Percentiles rank a stretch among this genome's conserved stretches.
Conservation (phyloP, 306 rosid genomes). For the Dicorynia guianensis region DNA sequence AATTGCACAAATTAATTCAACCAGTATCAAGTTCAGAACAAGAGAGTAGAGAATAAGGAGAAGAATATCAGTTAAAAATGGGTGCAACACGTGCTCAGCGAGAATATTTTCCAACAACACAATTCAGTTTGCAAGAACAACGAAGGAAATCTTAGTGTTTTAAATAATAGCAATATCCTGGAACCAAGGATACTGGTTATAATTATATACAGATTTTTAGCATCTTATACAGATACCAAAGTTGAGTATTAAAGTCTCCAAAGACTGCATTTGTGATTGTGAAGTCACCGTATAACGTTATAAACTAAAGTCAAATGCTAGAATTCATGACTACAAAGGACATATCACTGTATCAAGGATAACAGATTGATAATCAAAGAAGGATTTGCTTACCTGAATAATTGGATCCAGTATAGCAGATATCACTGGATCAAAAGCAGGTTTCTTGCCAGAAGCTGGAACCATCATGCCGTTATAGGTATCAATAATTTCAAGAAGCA, state of each 20-base stretch:
- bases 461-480: constrained; percentile 86
- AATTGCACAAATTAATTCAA: constrained; percentile 20
- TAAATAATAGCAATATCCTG: constrained; percentile 28
- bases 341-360: constrained; percentile 15
- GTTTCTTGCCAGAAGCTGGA: constrained; percentile 78
- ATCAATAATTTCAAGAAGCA: constrained; percentile 90
- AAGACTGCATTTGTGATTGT: constrained; percentile 16
- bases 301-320: constrained; percentile 13
- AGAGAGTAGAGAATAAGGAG: not conserved
- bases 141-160: constrained; percentile 25
- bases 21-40: constrained; percentile 13
- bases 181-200: constrained; percentile 17
- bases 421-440: constrained; percentile 85
- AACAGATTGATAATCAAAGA: constrained; percentile 28
- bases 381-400: constrained; percentile 65
- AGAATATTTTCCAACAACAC: constrained; percentile 24
- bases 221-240: constrained; percentile 12
- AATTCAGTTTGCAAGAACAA: constrained; percentile 25
- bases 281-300: constrained; percentile 7
- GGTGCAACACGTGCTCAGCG: not conserved
- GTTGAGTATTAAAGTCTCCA: constrained; percentile 16
- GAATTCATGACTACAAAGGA: constrained; percentile 30
- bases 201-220: constrained; percentile 17
- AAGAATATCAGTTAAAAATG: not conserved
- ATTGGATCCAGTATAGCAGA: constrained; percentile 94